Evolutionary conservation across 495 filamentous ascomycete genomes (phyloP).

Genomic region (Chlorociboria aeruginascens): DNA sequence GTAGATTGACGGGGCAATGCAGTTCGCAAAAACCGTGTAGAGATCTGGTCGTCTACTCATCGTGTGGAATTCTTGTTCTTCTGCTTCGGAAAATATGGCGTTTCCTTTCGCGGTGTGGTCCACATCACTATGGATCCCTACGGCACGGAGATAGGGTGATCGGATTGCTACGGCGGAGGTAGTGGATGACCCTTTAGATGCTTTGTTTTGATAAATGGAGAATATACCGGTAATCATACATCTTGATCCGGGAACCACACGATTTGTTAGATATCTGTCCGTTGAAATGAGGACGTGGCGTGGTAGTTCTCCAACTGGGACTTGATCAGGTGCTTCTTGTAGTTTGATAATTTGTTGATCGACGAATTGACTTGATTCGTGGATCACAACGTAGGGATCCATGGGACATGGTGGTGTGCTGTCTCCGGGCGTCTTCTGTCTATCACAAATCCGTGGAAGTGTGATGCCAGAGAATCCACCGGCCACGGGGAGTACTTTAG

Average conservation of each 20-base stretch:
- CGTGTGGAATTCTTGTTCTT: constrained; percentile 95
- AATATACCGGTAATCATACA: constrained; percentile 97
- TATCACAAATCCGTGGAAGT: constrained; percentile 64
- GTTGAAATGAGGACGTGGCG: constrained; percentile 90
- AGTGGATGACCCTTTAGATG: constrained; percentile 60
- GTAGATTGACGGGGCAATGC: constrained; percentile 96
- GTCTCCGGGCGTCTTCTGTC: constrained; percentile 29
- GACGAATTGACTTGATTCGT: constrained; percentile 91
- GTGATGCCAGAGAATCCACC: constrained; percentile 80
- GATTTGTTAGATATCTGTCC: constrained; percentile 90
- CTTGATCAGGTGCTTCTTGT: constrained; percentile 95
- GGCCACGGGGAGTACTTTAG: constrained; percentile 56
- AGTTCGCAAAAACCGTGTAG: constrained; percentile 79
- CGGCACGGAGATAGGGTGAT: constrained; percentile 90
- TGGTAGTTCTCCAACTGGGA: constrained; percentile 93
- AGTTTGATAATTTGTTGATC: constrained; percentile 98
- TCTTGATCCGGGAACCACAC: constrained; percentile 87
- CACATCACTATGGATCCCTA: constrained; percentile 81
- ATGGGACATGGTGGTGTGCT: constrained; percentile 59
- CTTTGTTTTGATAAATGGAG: constrained; percentile 91
- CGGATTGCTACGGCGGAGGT: constrained; percentile 81
- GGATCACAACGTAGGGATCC: constrained; percentile 90
- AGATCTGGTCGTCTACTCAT: constrained; percentile 84
- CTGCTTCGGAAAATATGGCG: constrained; percentile 80
- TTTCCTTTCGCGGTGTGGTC: constrained; percentile 84